Evolutionary conservation across 495 filamentous ascomycete genomes (phyloP).

Genomic region (Neurospora terricola): DNA sequence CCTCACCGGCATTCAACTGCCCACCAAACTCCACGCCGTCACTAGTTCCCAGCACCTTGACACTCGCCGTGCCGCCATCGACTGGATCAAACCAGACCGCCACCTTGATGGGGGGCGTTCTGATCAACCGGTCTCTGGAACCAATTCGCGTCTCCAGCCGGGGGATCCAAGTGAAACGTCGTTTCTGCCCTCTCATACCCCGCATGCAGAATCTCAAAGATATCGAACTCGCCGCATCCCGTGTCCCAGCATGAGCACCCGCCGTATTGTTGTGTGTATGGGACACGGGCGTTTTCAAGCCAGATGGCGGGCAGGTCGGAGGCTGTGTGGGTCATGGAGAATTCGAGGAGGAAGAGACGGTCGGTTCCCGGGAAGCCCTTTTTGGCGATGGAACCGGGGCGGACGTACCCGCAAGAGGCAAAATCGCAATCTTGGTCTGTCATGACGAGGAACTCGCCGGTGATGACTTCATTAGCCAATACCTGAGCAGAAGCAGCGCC

Average conservation of each 20-base stretch:
- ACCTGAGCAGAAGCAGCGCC: neutral
- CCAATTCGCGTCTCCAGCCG: slow-evolving; percentile 37
- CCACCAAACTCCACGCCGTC: too few relatives aligned
- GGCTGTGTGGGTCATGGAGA: slow-evolving; percentile 47
- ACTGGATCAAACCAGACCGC: too few relatives aligned
- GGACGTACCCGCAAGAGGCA: neutral
- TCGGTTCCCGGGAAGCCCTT: slow-evolving; percentile 52
- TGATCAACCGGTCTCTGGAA: too few relatives aligned
- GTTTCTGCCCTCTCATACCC: slow-evolving; percentile 43
- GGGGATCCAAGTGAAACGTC: slow-evolving; percentile 40
- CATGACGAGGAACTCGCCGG: neutral
- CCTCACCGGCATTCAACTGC: too few relatives aligned
- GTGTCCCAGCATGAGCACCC: slow-evolving; percentile 58
- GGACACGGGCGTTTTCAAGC: slow-evolving; percentile 61
- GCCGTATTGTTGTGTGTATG: slow-evolving; percentile 54
- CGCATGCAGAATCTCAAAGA: slow-evolving; percentile 52
- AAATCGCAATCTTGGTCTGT: neutral
- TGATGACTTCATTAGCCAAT: neutral
- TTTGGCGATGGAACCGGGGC: neutral
- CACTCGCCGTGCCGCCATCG: too few relatives aligned
- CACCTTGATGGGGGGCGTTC: too few relatives aligned
- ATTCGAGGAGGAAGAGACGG: slow-evolving; percentile 60
- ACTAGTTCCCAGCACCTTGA: too few relatives aligned
- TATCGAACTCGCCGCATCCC: slow-evolving; percentile 60
- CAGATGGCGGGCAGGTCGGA: slow-evolving; percentile 57